phyloP scores from a whole-genome alignment of 2,329 filamentous ascomycete genomes.

The Curvularia verruculosa region DNA sequence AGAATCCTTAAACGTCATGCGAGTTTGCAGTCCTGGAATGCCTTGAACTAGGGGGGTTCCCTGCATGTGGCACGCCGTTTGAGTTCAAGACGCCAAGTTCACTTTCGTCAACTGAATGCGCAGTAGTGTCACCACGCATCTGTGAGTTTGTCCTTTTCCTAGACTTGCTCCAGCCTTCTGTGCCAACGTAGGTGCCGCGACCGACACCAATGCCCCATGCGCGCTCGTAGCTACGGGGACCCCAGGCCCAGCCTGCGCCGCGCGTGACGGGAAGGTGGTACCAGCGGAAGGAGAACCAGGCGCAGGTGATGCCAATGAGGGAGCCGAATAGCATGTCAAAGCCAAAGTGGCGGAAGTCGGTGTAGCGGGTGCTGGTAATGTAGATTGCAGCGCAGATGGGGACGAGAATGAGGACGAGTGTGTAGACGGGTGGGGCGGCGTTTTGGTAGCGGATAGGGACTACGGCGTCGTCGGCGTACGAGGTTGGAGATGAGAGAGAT shows the following conservation, averaged over 20 bases:
- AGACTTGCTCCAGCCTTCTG: constrained; percentile 52
- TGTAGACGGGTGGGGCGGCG: constrained; percentile 81
- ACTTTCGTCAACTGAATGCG: constrained; percentile 7
- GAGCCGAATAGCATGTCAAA: constrained; percentile 91
- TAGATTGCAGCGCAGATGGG: constrained; percentile 79
- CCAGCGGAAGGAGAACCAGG: constrained; percentile 79
- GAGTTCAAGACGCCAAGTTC: constrained; percentile 11
- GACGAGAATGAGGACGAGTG: constrained; percentile 71
- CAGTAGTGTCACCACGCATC: constrained; percentile 1
- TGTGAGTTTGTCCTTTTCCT: constrained; percentile 11
- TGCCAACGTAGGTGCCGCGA: constrained; percentile 54
- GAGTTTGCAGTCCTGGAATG: background rate
- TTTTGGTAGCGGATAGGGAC: constrained; percentile 71
- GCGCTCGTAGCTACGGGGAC: constrained; percentile 71
- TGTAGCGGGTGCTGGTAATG: constrained; percentile 84
- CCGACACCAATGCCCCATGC: constrained; percentile 81
- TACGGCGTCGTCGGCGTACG: constrained; percentile 38
- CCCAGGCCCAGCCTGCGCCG: constrained; percentile 92
- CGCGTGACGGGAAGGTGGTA: constrained; percentile 81
- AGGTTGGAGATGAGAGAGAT: constrained; percentile 23
- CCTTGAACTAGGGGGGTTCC: background rate
- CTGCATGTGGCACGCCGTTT: constrained; percentile 11
- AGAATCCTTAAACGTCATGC: constrained; percentile 3
- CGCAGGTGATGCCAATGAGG: constrained; percentile 72
- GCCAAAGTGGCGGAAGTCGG: constrained; percentile 87